Evolutionary conservation across 2,329 filamentous ascomycete species (phyloP).

Genomic region (Lasiodiplodia theobromae): DNA sequence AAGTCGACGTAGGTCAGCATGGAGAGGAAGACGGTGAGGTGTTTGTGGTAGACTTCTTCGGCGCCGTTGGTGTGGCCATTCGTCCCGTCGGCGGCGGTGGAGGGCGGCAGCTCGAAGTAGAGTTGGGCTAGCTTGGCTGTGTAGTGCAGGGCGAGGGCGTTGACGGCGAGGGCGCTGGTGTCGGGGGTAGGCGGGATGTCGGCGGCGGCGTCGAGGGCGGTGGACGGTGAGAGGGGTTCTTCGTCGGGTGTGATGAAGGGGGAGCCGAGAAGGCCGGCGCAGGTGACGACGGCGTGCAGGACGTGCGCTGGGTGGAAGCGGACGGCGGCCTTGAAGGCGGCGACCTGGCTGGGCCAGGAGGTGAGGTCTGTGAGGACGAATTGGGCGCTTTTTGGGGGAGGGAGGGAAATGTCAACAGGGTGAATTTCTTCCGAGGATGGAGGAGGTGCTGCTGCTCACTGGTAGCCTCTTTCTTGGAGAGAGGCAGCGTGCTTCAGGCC

Average conservation of each 20-base stretch:
- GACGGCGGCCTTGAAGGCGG: slow-evolving; percentile 43
- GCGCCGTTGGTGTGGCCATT: not conserved
- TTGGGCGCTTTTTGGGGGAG: slow-evolving; percentile 33
- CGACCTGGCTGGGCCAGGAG: slow-evolving; percentile 38
- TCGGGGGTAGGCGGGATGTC: slow-evolving; percentile 35
- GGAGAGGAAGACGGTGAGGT: slow-evolving; percentile 38
- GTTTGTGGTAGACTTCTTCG: slow-evolving; percentile 1
- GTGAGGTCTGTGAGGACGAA: slow-evolving; percentile 44
- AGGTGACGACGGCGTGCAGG: slow-evolving; percentile 43
- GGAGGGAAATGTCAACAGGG: not conserved
- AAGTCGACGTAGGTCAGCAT: slow-evolving; percentile 39
- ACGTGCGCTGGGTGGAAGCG: slow-evolving; percentile 35
- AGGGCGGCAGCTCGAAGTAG: slow-evolving; percentile 36
- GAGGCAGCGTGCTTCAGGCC: slow-evolving; percentile 32
- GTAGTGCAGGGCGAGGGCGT: slow-evolving; percentile 38
- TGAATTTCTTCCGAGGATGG: too few relatives aligned
- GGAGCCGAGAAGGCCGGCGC: slow-evolving; percentile 40
- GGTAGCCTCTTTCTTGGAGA: slow-evolving; percentile 32
- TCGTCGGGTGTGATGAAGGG: slow-evolving; percentile 37
- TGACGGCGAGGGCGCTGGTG: slow-evolving; percentile 35
- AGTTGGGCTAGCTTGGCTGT: slow-evolving; percentile 39
- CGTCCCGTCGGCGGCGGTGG: slow-evolving; percentile 20
- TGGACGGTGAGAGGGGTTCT: not conserved
- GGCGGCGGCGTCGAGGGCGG: not conserved
- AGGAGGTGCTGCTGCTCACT: not conserved